Evolutionary conservation across 306 rosid species (phyloP).

Genomic region (Rosa rugosa): DNA sequence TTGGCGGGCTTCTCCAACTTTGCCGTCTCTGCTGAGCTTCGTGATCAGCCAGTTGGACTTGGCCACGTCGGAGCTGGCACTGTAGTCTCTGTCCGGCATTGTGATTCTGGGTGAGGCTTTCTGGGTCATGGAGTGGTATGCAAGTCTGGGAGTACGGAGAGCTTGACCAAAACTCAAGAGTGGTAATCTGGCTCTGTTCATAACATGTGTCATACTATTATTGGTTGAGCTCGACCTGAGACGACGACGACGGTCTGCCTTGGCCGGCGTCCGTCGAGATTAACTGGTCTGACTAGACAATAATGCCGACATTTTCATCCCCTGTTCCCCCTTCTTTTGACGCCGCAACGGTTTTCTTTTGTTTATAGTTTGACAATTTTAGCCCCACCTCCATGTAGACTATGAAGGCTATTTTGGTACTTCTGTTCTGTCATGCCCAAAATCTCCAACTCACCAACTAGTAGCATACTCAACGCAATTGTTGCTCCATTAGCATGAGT

Average conservation of each 20-base stretch:
- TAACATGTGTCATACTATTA: neutral
- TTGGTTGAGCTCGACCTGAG: neutral
- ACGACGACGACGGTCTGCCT: neutral
- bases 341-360: no score
- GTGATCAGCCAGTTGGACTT: constrained; percentile 42
- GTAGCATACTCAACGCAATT: no score
- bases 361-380: no score
- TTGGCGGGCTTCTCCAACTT: constrained; percentile 35
- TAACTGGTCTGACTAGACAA: neutral
- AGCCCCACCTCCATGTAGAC: no score
- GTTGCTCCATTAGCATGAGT: no score
- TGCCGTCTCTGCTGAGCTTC: constrained; percentile 29
- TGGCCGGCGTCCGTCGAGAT: neutral
- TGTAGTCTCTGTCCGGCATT: constrained; percentile 23
- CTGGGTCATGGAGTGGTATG: constrained; percentile 18
- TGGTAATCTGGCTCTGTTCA: constrained; percentile 9
- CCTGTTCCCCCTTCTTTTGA: no score
- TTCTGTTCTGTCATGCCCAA: no score
- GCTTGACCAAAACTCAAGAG: constrained; percentile 9
- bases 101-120: constrained; percentile 14
- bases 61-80: constrained; percentile 30
- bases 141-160: neutral
- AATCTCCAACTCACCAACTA: no score
- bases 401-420: no score
- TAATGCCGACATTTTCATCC: neutral